A percentile compares a stretch with the other conserved stretches of the same genome.
These are phyloP conservation scores for Fusarium sp. DNA, from an alignment of 2,329 filamentous ascomycete genomes.

Conservation along the genomic window DNA sequence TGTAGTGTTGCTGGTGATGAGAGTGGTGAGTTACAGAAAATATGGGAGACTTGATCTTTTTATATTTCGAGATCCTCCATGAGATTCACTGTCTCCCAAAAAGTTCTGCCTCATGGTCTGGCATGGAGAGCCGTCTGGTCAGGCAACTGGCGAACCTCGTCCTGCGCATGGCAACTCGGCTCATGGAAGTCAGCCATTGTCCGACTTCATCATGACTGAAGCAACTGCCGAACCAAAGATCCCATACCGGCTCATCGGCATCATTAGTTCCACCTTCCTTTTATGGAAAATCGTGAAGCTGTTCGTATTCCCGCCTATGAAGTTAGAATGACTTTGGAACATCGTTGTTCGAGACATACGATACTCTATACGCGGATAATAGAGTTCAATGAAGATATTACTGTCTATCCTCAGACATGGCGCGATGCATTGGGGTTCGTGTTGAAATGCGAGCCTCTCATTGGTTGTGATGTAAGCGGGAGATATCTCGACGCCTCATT, in stretches of 20 bases:
- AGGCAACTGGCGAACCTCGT: not conserved
- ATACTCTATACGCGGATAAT: not conserved
- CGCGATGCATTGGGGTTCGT: not conserved
- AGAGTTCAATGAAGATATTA: not conserved
- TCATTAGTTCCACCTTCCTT: too few species aligned
- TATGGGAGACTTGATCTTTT: not conserved
- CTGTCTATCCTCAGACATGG: not conserved
- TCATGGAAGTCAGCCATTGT: too few species aligned
- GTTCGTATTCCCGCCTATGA: not conserved
- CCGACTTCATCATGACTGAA: not conserved
- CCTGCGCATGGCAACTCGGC: not conserved
- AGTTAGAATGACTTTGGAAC: rapidly evolving
- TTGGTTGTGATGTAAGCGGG: not conserved
- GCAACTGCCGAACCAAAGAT: not conserved
- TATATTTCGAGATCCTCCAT: not conserved
- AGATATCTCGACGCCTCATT: rapidly evolving
- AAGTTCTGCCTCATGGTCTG: rapidly evolving
- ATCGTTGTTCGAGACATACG: not conserved
- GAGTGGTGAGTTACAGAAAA: not conserved
- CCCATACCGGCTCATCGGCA: not conserved
- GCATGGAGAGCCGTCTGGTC: too few species aligned
- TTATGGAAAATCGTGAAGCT: not conserved
- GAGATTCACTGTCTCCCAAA: not conserved
- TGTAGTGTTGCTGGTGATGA: not conserved
- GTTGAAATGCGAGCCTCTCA: not conserved